Evolutionary conservation across 2,329 filamentous ascomycete species (phyloP).

Genomic region (Escovopsis weberi): DNA sequence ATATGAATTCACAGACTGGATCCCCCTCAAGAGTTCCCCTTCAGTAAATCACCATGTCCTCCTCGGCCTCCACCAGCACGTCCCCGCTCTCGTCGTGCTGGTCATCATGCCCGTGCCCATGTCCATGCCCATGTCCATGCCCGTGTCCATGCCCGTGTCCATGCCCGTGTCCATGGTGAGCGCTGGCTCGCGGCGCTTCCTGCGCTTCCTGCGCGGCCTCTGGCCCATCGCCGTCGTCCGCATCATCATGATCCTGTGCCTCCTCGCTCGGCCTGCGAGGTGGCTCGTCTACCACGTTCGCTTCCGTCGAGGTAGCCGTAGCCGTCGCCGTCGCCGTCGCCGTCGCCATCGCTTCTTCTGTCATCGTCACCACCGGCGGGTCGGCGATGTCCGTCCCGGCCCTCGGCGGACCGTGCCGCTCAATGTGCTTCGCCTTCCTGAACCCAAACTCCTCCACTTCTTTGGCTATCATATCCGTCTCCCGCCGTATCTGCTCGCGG

Average conservation of each 20-base stretch:
- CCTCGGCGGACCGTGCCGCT: slow-evolving; percentile 12
- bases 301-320: background rate
- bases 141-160: background rate
- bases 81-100: slow-evolving; percentile 58
- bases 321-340: background rate
- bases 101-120: slow-evolving; percentile 19
- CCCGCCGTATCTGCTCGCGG: slow-evolving; percentile 52
- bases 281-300: too few species aligned
- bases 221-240: too few species aligned
- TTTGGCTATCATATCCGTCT: slow-evolving; percentile 45
- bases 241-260: too few species aligned
- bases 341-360: slow-evolving; percentile 3
- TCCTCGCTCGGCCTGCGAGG: background rate
- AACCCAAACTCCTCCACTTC: slow-evolving; percentile 50
- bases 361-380: slow-evolving; percentile 12
- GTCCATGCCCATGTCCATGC: background rate
- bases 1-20: too few species aligned
- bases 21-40: background rate
- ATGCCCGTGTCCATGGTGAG: too few species aligned
- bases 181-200: too few species aligned
- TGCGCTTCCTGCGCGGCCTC: too few species aligned
- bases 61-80: slow-evolving; percentile 68
- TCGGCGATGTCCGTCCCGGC: slow-evolving; percentile 16
- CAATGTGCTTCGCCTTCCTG: slow-evolving; percentile 25
- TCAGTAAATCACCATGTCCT: slow-evolving; percentile 85